Base-by-base conservation (phyloP, 2,329 filamentous ascomycete species). In the Aspergillus niger region DNA sequence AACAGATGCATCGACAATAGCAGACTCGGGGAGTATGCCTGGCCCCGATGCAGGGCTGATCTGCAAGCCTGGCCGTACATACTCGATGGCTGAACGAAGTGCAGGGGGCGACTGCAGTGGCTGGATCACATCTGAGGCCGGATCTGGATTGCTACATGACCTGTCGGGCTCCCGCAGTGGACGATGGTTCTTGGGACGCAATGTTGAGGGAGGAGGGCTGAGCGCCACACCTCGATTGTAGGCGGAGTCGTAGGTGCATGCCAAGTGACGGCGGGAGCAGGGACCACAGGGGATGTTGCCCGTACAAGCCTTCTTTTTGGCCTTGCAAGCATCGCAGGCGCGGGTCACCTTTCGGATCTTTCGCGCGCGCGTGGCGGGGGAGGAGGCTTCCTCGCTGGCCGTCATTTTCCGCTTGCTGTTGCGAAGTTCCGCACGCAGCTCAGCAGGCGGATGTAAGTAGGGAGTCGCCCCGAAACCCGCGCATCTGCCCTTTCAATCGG, bases 281-380 rank as follows among this genome's bases (percentile, higher is more conserved):
- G 67, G 67, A 13, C 52, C 61, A 52, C 67, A 69, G 8, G 67
- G 67, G 15, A 69, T 63, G 6, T 50, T 66, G 11, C 67, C 67
- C 2, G 66, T 69, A 49, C 66, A 69, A 6, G 67, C 64, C 49
- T 69, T 69, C 39, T 69, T 69, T 52, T 68, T 68, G 8, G 59
- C 36, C 50, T 67, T 68, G 58, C 67, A 69, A n/a, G 63, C 61
- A 54, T 69, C 66, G 48, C 66, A 69, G 30, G 67, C 67, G 36
- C 67, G 63, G n/a, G 66, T 68, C 26, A 69, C 66, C 53, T 69
- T 69, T 39, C 65, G 61, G 55, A 62, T 54, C 60, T 68, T 69
- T 44, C 61, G 65, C 50, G 38, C 32, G 43, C 52, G 58, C n/a
- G 15, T 38, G 8, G 28, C 48, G 24, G 59, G 39, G 3, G 39